These are phyloP conservation scores for Stereum hirsutum DNA, from an alignment of 1,284 basidiomycete genomes.

Conservation along the genomic window DNA sequence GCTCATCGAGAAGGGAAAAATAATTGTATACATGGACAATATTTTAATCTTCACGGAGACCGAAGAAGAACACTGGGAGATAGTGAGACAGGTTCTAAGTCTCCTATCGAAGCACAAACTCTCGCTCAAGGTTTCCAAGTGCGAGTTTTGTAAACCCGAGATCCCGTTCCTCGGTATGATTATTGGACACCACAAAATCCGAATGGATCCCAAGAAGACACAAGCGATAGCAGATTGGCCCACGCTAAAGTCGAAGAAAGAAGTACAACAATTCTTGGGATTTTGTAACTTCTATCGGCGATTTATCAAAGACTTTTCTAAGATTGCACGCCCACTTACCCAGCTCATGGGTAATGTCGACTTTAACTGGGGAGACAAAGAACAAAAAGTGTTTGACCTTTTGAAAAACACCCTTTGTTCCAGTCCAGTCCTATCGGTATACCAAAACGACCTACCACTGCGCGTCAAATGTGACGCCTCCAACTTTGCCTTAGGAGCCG, in stretches of 20 bases:
- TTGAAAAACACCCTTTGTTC: conserved; percentile 14
- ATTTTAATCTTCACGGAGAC: neutral
- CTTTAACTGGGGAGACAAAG: conserved; percentile 17
- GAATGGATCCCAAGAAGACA: neutral
- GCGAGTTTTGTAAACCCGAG: neutral
- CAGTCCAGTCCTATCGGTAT: neutral
- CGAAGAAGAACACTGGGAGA: neutral
- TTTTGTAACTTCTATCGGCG: neutral
- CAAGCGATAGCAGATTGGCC: neutral
- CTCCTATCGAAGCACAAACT: neutral
- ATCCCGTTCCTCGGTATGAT: neutral
- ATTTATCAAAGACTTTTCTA: neutral
- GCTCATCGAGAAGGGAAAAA: neutral
- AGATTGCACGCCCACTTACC: neutral
- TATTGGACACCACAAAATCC: neutral
- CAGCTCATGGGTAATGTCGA: neutral
- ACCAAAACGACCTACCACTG: conserved; percentile 1
- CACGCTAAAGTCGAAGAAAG: conserved; percentile 7
- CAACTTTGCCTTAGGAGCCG: conserved; percentile 1
- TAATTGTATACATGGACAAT: neutral
- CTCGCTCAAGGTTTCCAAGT: neutral
- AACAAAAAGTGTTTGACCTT: conserved; percentile 17
- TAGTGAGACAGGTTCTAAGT: neutral
- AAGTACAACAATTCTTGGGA: neutral
- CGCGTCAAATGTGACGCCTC: conserved; percentile 3